Conservation (phyloP, 805 yeast species). For the Pichia phayaonensis region DNA sequence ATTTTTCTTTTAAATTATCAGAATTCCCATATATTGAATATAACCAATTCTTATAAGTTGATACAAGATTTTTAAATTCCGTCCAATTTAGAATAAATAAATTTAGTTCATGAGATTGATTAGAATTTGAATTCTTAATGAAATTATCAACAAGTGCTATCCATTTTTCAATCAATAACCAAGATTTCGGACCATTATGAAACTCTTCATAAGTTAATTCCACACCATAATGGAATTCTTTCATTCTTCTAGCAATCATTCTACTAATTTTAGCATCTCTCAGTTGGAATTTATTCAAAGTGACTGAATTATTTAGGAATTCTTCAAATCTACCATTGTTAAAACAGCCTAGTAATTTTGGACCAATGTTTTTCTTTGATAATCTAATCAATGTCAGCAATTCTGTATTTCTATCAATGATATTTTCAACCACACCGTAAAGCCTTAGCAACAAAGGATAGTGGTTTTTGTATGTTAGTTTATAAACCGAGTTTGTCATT, state of each 20-base stretch:
- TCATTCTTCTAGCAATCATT: slow-evolving; percentile 93
- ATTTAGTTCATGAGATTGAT: slow-evolving; percentile 29
- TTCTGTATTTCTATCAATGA: slow-evolving; percentile 83
- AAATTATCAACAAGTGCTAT: slow-evolving; percentile 35
- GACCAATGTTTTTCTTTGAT: slow-evolving; percentile 76
- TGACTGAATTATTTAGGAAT: slow-evolving; percentile 72
- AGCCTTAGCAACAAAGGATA: slow-evolving; percentile 70
- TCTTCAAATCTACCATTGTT: slow-evolving; percentile 92
- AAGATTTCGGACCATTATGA: slow-evolving; percentile 54
- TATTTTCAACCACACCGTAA: slow-evolving; percentile 80
- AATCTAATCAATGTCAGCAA: slow-evolving; percentile 64
- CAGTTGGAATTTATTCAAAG: slow-evolving; percentile 67
- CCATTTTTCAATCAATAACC: slow-evolving; percentile 75
- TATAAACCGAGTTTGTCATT: slow-evolving; percentile 82
- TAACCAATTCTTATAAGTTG: slow-evolving; percentile 57
- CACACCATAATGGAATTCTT: slow-evolving; percentile 81
- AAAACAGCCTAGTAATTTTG: slow-evolving; percentile 81
- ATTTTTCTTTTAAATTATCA: slow-evolving; percentile 35
- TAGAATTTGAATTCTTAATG: slow-evolving; percentile 30
- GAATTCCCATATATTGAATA: slow-evolving; percentile 37
- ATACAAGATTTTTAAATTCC: slow-evolving; percentile 41
- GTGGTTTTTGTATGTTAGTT: slow-evolving; percentile 37
- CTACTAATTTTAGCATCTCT: slow-evolving; percentile 69
- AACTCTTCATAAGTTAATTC: slow-evolving; percentile 52
- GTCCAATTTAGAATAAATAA: slow-evolving; percentile 41